phyloP scores from a whole-genome alignment of 169 alveolate genomes.

The Sarcocystis neurona region DNA sequence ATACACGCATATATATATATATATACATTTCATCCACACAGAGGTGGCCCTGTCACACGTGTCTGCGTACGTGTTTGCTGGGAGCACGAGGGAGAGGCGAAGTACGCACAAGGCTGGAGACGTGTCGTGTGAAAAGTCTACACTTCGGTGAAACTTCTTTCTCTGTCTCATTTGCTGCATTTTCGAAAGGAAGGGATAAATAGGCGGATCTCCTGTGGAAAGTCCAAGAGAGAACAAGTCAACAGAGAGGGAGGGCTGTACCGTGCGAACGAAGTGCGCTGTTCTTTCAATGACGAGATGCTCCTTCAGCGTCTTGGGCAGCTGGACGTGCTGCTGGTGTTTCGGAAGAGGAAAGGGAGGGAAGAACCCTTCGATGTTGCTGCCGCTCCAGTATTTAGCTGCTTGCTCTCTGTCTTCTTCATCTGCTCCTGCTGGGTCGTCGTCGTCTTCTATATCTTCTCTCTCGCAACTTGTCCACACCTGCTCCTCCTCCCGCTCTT shows the following conservation, averaged over 20 bases:
- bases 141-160: too few species aligned
- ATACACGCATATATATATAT: too few species aligned
- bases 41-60: too few species aligned
- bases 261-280: constrained; percentile 63
- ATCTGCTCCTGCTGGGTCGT: not conserved
- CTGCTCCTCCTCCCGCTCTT: not conserved
- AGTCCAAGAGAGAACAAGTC: too few species aligned
- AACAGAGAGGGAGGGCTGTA: not conserved
- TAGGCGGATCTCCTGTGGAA: too few species aligned
- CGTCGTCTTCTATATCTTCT: not conserved
- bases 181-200: too few species aligned
- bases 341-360: constrained; percentile 48
- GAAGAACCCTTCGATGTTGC: not conserved
- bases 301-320: constrained; percentile 48
- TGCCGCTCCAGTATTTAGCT: not conserved
- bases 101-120: too few species aligned
- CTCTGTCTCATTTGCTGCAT: too few species aligned
- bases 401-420: not conserved
- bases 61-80: too few species aligned
- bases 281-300: constrained; percentile 62
- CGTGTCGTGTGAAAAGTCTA: too few species aligned
- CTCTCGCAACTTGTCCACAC: not conserved
- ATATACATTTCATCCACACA: too few species aligned
- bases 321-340: not conserved
- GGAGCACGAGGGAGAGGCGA: too few species aligned